Evolutionary conservation across 805 yeast genomes (phyloP).

Genomic region (Candida insectalens): DNA sequence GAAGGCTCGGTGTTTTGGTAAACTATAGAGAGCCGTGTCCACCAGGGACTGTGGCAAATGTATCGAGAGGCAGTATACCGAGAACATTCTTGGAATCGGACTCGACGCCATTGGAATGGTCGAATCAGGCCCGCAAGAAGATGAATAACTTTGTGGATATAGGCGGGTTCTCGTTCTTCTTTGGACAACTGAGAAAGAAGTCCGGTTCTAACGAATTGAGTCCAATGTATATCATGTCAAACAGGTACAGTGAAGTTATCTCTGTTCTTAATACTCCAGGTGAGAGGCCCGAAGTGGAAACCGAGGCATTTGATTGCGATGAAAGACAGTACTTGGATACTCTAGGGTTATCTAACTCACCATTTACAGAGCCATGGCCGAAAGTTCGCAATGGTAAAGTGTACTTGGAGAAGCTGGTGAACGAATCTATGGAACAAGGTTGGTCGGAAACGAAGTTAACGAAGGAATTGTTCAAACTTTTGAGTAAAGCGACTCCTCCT

Average conservation of each 20-base stretch:
- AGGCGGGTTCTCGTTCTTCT: conserved; percentile 58
- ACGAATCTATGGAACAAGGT: conserved; percentile 9
- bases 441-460: conserved; percentile 31
- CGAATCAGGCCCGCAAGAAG: conserved; percentile 18
- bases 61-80: conserved; percentile 40
- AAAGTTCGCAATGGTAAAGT: conserved; percentile 58
- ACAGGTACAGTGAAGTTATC: conserved; percentile 28
- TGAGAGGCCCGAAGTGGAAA: neutral
- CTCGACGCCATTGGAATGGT: conserved; percentile 36
- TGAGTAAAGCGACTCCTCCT: conserved; percentile 33
- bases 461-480: conserved; percentile 41
- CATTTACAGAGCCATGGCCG: conserved; percentile 63
- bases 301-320: neutral
- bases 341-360: conserved; percentile 61
- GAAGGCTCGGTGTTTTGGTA: conserved; percentile 62
- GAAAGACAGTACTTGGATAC: conserved; percentile 20
- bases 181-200: conserved; percentile 34
- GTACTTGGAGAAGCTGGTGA: conserved; percentile 40
- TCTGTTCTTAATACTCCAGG: conserved; percentile 9
- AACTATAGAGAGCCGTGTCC: conserved; percentile 50
- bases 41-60: conserved; percentile 12
- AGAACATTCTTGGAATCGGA: conserved; percentile 25
- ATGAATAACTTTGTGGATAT: conserved; percentile 25
- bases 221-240: conserved; percentile 39
- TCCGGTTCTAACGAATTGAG: conserved; percentile 10